These are phyloP conservation scores for Pestalotiopsis sp. DNA, from an alignment of 2,329 filamentous ascomycete genomes.

Conservation along the genomic window DNA sequence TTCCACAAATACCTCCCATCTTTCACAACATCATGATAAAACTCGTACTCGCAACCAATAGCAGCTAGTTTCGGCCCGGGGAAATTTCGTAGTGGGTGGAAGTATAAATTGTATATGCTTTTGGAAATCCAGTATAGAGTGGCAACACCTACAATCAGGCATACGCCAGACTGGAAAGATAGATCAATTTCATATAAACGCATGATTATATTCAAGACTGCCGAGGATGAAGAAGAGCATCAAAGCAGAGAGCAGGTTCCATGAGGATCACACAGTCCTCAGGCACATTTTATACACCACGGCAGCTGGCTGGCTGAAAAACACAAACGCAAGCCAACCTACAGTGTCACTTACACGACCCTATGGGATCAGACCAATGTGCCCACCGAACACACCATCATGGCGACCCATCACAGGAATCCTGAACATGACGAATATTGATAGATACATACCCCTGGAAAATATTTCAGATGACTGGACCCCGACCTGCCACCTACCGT, in stretches of 20 bases:
- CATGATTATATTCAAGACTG: not conserved
- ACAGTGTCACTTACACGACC: no score
- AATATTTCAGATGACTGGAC: no score
- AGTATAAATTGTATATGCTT: not conserved
- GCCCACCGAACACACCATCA: no score
- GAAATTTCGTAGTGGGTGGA: conserved; percentile 11
- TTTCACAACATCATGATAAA: conserved; percentile 24
- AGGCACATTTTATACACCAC: no score
- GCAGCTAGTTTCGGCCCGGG: conserved; percentile 29
- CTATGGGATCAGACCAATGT: no score
- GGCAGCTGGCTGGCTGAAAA: no score
- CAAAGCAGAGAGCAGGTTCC: not conserved
- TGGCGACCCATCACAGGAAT: no score
- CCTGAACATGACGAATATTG: no score
- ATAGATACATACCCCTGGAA: no score
- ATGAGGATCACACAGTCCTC: not conserved
- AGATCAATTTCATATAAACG: not conserved
- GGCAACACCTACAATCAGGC: not conserved
- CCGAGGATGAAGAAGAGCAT: not conserved
- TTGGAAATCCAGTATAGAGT: not conserved
- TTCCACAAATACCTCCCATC: conserved; percentile 23
- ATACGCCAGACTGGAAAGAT: not conserved
- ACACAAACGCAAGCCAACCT: no score
- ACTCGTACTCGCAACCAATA: conserved; percentile 24
- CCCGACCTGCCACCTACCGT: no score